Base-by-base conservation (phyloP, 441 rosid genomes). In the Brassica balearica region DNA sequence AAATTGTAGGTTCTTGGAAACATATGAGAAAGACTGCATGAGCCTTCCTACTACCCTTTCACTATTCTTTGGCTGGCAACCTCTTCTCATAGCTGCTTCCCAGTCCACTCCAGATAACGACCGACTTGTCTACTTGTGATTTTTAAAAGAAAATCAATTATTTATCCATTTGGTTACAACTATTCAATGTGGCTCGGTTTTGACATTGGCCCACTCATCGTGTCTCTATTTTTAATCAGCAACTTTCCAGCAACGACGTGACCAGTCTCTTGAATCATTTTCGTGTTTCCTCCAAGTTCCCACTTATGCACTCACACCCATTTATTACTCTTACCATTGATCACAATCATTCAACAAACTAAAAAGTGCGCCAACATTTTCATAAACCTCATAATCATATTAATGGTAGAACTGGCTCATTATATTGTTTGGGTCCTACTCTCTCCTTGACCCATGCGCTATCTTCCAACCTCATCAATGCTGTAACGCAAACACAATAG, bases 401-500 rank as follows among this genome's bases (percentile, higher is more conserved):
- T 61, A 3, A 51, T 29, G 3, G 14, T 11, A 3, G 38, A 19
- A 51, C 23, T 23, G 51, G 73, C 15, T 69, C 71, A 22, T 62
- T 61, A 63, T 23, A 53, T 11, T 41, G 7, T 46, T 48, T 48
- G 70, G 75, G 71, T 56, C 76, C 75, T 77, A 70, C 75, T 53
- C 22, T 62, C 56, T 48, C 51, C 22, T 69, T 22, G 32, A 17
- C 56, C 76, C 80, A 71, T 71, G n/a, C 71, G 63, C 71, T 69
- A 76, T 4, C 72, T 29, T 71, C 77, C 81, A 78, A 72, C 77
- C 63, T 78, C 64, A 43, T 46, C 69, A 59, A 43, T 67, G 81
- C 81, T 78, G 77, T 67, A 78, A 72, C 77, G 73, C 81, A 72
- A 77, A 60, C 73, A 8, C 68, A 9, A 4, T 48, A n/a, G 10